Evolutionary conservation across 768 basidiomycete genomes (phyloP).

Genomic region (Galerina sulciceps): DNA sequence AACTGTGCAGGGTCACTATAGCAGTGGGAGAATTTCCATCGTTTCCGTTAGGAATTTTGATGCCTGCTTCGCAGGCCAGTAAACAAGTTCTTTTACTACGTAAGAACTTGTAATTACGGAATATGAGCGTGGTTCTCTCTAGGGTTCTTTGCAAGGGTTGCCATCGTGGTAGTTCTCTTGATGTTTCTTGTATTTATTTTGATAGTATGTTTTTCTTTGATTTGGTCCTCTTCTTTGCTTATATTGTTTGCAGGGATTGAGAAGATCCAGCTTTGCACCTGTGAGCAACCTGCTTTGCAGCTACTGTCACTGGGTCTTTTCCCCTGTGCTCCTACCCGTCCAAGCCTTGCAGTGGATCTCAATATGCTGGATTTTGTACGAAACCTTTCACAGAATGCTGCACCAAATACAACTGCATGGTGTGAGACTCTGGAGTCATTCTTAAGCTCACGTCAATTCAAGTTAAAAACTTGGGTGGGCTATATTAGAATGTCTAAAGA

Average conservation of each 20-base stretch:
- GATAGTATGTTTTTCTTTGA: constrained; percentile 5
- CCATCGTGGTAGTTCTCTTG: neutral
- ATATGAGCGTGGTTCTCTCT: neutral
- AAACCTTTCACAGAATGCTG: constrained; percentile 29
- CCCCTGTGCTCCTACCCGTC: constrained; percentile 25
- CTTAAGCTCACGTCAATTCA: too few relatives aligned
- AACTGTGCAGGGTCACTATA: too few relatives aligned
- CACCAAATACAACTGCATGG: constrained; percentile 15
- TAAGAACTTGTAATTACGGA: too few relatives aligned
- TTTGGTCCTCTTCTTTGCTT: neutral
- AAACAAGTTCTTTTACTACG: too few relatives aligned
- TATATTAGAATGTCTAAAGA: constrained; percentile 27
- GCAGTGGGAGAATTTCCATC: too few relatives aligned
- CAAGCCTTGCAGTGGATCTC: constrained; percentile 35
- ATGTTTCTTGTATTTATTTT: constrained; percentile 12
- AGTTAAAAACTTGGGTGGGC: constrained; percentile 14
- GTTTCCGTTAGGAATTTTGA: too few relatives aligned
- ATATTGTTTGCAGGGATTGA: neutral
- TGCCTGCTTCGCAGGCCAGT: too few relatives aligned
- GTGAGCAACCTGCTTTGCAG: constrained; percentile 6
- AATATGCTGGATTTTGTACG: constrained; percentile 30
- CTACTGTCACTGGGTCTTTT: neutral
- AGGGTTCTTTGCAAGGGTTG: neutral
- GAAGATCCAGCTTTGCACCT: constrained; percentile 7
- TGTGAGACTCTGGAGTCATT: constrained; percentile 22